Conservation (phyloP, 140 eudicot genomes). For the Anethum foeniculum region DNA sequence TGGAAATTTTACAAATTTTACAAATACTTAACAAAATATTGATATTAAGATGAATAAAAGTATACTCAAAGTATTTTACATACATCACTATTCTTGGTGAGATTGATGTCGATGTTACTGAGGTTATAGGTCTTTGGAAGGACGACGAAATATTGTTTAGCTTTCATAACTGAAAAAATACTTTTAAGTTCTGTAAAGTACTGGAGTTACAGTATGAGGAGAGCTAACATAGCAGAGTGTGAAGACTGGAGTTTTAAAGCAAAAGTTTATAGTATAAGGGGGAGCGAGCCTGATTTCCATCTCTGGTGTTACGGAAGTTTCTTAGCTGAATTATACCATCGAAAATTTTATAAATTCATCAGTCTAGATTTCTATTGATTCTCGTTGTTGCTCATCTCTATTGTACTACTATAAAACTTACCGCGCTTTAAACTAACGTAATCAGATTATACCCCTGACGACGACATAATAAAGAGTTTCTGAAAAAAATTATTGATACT, state of each 20-base stretch:
- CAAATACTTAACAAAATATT: too few species aligned
- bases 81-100: neutral
- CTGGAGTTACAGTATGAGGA: neutral
- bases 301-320: neutral
- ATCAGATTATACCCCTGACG: too few species aligned
- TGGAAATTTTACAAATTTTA: too few species aligned
- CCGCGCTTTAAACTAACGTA: too few species aligned
- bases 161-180: neutral
- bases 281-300: slow-evolving; percentile 19
- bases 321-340: neutral
- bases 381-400: too few species aligned
- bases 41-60: too few species aligned
- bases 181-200: neutral
- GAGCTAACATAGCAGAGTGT: neutral
- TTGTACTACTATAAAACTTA: too few species aligned
- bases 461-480: too few species aligned
- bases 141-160: slow-evolving; percentile 5
- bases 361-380: neutral
- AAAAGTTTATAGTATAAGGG: neutral
- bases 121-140: slow-evolving; percentile 4
- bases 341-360: neutral
- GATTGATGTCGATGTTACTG: too few species aligned
- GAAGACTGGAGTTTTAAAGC: neutral
- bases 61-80: too few species aligned
- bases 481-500: too few species aligned